These are phyloP conservation scores for Cladobotryum mycophilum DNA, from an alignment of 2,329 filamentous ascomycete genomes.

Conservation along the genomic window DNA sequence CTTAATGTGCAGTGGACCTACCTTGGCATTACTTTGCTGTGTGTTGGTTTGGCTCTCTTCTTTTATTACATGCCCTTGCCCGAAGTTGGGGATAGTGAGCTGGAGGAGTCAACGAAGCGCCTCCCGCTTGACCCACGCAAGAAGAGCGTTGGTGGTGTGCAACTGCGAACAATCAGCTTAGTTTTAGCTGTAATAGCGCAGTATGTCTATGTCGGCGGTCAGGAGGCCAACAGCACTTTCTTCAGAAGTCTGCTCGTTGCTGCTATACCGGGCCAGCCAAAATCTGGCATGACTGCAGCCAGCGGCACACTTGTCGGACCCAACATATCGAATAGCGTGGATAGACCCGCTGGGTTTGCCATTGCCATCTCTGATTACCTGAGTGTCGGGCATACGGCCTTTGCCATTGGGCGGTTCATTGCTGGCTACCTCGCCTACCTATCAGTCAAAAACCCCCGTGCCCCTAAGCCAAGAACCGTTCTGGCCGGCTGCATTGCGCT, in stretches of 20 bases:
- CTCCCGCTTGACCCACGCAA: conserved; percentile 47
- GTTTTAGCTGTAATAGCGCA: conserved; percentile 69
- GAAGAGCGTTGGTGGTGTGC: conserved; percentile 42
- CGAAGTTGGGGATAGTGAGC: conserved; percentile 51
- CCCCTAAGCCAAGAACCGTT: conserved; percentile 63
- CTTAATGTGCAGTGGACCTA: conserved; percentile 81
- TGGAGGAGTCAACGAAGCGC: conserved; percentile 41
- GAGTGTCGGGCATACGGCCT: conserved; percentile 64
- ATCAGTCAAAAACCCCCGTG: conserved; percentile 39
- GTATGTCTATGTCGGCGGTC: conserved; percentile 72
- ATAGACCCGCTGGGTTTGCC: conserved; percentile 39
- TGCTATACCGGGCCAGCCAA: conserved; percentile 26
- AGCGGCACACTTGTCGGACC: conserved; percentile 20
- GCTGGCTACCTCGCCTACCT: conserved; percentile 59
- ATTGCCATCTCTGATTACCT: conserved; percentile 59
- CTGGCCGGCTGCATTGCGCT: conserved; percentile 55
- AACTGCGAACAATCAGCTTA: conserved; percentile 52
- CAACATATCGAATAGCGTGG: conserved; percentile 20
- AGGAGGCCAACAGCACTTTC: conserved; percentile 59
- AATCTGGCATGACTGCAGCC: conserved; percentile 16
- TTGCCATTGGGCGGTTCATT: conserved; percentile 67
- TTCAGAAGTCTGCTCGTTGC: conserved; percentile 47
- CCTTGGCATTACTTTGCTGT: conserved; percentile 70
- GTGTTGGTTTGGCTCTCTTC: conserved; percentile 61
- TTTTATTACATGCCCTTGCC: conserved; percentile 64